Evolutionary conservation across 345 rosid genomes (phyloP), one percentile per base, ranked within the genome.

Genomic region (Pugionium dolabratum): DNA sequence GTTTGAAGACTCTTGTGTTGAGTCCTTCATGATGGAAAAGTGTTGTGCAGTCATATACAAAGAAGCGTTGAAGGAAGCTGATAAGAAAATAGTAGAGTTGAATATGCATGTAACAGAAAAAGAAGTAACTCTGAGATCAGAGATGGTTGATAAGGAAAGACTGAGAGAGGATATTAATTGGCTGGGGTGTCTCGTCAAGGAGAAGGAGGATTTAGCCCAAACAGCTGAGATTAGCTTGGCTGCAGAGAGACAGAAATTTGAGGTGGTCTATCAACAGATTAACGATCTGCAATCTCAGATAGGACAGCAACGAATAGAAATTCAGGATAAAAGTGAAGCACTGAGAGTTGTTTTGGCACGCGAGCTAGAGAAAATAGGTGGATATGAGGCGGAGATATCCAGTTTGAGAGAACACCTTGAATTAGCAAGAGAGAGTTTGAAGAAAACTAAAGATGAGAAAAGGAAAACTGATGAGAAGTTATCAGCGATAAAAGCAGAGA

Each of bases 1-100:
- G 40, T 65, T 71, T 78, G 82, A 76, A 67, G 89, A 84, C 64
- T 75, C 76, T 56, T 70, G 79, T 57, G 37, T 82, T 27, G 87
- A 82, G 69, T 79, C 84, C 6, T 61, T 65, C 59, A 54, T 79
- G 7, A 62, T 46, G 74, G 82, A 81, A 75, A 86, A 64, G 44
- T 60, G 88, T 31, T 65, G 60, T 48, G 80, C 56, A 46, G 62
- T 78, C 18, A 46, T 84, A 55, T 78, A 69, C 46, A 70, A 59
- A 74, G 91, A 79, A 75, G 64, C 85, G 57, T 71, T 88, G 53
- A 81, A 73, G 78, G 95, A 86, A 76, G 95, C 91, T 29, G 76
- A 70, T 72, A 78, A 76, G 78, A 76, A 81, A 77, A 66, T 81
- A 40, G 48, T 36, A 42, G 62, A 61, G 46, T 75, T 82, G 78